Evolutionary conservation across 2,329 filamentous ascomycete species (phyloP).

Genomic region (Beauveria sp.): DNA sequence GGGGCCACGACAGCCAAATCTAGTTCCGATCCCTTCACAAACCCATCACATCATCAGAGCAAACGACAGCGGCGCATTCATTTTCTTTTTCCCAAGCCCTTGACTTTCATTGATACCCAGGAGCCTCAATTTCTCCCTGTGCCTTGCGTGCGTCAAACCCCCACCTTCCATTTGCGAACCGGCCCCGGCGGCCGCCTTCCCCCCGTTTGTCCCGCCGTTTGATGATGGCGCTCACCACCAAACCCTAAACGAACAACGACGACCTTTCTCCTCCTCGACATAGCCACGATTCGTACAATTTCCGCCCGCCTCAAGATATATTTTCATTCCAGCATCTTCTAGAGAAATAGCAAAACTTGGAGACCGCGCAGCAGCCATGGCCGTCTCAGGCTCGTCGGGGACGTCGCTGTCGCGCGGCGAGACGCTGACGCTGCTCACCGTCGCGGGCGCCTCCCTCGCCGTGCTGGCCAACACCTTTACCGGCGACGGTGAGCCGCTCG

Average conservation of each 20-base stretch:
- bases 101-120: conserved; percentile 9
- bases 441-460: conserved; percentile 62
- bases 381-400: neutral
- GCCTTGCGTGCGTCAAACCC: no score
- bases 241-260: neutral
- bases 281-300: neutral
- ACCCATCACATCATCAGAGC: neutral
- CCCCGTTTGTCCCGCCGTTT: neutral
- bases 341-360: neutral
- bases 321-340: neutral
- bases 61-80: neutral
- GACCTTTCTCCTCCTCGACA: neutral
- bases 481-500: conserved; percentile 78
- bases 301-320: neutral
- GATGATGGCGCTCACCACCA: neutral
- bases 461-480: conserved; percentile 75
- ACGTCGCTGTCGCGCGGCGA: conserved; percentile 39
- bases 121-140: neutral
- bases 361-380: neutral
- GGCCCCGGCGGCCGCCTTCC: no score
- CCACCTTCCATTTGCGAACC: neutral
- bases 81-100: neutral
- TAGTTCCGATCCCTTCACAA: neutral
- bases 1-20: conserved; percentile 4
- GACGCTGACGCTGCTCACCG: conserved; percentile 47